Evolutionary conservation across 352 stramenopile species (phyloP), one percentile per base, ranked within the genome.

Genomic region (Poterioochromonas sp.): DNA sequence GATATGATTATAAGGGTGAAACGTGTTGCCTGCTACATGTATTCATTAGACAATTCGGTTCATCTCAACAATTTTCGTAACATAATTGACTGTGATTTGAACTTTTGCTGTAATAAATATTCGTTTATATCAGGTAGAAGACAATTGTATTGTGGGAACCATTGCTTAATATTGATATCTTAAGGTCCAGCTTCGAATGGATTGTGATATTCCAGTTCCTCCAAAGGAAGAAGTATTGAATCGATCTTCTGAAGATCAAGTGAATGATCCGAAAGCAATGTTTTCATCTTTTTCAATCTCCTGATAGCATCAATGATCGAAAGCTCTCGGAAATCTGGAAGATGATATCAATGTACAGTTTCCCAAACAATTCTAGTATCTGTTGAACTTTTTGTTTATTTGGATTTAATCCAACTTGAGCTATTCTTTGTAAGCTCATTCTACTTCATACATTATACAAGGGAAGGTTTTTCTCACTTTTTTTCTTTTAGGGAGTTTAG

Each of bases 41-140:
- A n/a, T n/a, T 62, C 51, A 62, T 62, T 32, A 20, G 5, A 62
- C 26, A 62, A 62, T 22, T 62, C 51, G 51, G 51, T 62, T 62
- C 51, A 62, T 62, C 51, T 62, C 51, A 62, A 62, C 51, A 62
- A 62, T 62, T 62, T 62, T 62, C 51, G 51, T 62, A 62, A 62
- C 51, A 62, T 62, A 62, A 62, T 62, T 62, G 51, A 62, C 51
- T 62, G 12, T 62, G 51, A 62, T 62, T 22, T 62, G 8, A 62
- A 62, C 51, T 62, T 22, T 62, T 62, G 51, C 51, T 62, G 12
- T 22, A 62, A 22, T 62, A 62, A 62, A 8, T 62, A 8, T 62
- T 62, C 51, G 51, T 62, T 62, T 34, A 62, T 62, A 62, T 62
- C 51, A 29, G 51, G 29, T 32, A 62, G 51, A 62, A 62, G 51